phyloP scores from a whole-genome alignment of 345 rosid species.

The Capsella bursapastoris region DNA sequence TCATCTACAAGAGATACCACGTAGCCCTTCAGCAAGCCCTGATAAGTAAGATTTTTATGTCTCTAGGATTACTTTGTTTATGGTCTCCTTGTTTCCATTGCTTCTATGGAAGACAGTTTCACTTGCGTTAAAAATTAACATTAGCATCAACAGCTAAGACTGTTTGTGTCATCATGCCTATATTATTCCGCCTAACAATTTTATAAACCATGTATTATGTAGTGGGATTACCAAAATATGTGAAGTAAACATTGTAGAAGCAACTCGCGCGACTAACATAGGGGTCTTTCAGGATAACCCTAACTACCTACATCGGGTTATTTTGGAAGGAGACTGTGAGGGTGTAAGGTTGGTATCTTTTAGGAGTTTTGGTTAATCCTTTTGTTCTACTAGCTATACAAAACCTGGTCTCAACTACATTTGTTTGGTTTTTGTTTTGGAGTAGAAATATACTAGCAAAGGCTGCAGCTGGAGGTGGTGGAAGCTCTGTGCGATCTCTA shows the following conservation, averaged over 20 bases:
- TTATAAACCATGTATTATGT: conserved; percentile 34
- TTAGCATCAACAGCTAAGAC: neutral
- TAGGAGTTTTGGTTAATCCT: conserved; percentile 16
- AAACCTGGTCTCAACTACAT: conserved; percentile 26
- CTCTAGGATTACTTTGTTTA: conserved; percentile 23
- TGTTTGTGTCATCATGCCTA: conserved; percentile 16
- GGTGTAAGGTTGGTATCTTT: conserved; percentile 82
- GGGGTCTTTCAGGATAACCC: conserved; percentile 65
- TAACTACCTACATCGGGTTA: conserved; percentile 68
- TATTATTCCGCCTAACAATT: conserved; percentile 21
- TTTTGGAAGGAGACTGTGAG: conserved; percentile 71
- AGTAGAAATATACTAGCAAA: conserved; percentile 76
- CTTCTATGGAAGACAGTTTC: conserved; percentile 16
- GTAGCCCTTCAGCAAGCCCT: conserved; percentile 89
- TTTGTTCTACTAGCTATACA: conserved; percentile 29
- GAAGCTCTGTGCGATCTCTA: conserved; percentile 57
- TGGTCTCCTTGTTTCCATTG: conserved; percentile 2
- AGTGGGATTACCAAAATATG: conserved; percentile 62
- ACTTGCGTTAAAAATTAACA: conserved; percentile 3
- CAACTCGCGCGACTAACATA: conserved; percentile 51
- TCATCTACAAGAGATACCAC: conserved; percentile 93
- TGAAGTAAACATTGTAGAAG: conserved; percentile 63
- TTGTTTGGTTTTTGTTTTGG: conserved; percentile 20
- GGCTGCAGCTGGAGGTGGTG: conserved; percentile 66
- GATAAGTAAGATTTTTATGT: conserved; percentile 66